phyloP scores from a whole-genome alignment of 371 early-diverging fungal species.

The Batkoa obscura region DNA sequence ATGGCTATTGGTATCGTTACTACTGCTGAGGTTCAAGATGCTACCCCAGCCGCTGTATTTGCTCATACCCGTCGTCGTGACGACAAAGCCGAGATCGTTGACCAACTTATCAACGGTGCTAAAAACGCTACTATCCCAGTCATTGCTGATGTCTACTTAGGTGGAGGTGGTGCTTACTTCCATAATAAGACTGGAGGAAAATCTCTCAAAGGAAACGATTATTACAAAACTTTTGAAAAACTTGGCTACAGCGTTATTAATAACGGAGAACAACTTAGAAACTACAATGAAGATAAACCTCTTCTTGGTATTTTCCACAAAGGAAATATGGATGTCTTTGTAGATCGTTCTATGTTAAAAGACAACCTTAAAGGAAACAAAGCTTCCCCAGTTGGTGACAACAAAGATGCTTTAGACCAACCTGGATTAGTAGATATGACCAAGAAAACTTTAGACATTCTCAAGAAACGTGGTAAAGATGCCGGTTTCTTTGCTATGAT shows the following conservation, averaged over 20 bases:
- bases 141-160: conserved; percentile 45
- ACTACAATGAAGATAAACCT: conserved; percentile 27
- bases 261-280: conserved; percentile 25
- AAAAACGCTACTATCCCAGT: conserved; percentile 22
- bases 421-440: conserved; percentile 50
- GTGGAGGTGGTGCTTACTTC: conserved; percentile 42
- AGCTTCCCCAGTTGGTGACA: conserved; percentile 25
- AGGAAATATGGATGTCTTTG: conserved; percentile 40
- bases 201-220: conserved; percentile 30
- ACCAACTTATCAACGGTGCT: conserved; percentile 39
- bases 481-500: conserved; percentile 57
- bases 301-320: conserved; percentile 46
- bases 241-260: conserved; percentile 37
- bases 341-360: conserved; percentile 41
- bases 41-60: conserved; percentile 49
- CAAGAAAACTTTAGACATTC: conserved; percentile 32
- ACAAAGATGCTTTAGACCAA: conserved; percentile 31
- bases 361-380: conserved; percentile 25
- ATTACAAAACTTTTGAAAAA: conserved; percentile 24
- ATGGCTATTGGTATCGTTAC: conserved; percentile 47
- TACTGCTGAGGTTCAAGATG: conserved; percentile 48
- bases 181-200: conserved; percentile 18
- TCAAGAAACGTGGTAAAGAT: conserved; percentile 36
- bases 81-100: conserved; percentile 29
- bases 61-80: conserved; percentile 35